These are phyloP conservation scores for Middelhovenomyces tepae DNA, from an alignment of 805 yeast species.

Conservation along the genomic window DNA sequence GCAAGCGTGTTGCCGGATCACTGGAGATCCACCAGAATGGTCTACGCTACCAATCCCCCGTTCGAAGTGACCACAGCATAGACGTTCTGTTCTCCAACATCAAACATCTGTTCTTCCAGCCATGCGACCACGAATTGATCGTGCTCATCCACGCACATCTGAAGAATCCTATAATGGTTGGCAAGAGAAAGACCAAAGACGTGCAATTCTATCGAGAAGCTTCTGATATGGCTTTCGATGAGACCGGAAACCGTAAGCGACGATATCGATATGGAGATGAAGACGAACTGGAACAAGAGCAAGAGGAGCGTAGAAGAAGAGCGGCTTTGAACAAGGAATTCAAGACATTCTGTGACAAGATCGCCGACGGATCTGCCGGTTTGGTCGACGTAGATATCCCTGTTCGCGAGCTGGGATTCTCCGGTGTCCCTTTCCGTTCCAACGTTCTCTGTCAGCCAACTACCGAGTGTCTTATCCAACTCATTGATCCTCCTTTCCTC, in stretches of 20 bases:
- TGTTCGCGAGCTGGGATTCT: constrained; percentile 91
- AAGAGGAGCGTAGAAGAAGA: constrained; percentile 91
- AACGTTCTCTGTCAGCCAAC: constrained; percentile 95
- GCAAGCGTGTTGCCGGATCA: constrained; percentile 89
- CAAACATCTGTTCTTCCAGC: constrained; percentile 90
- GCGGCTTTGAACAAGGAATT: constrained; percentile 87
- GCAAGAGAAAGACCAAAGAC: constrained; percentile 90
- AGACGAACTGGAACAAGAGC: constrained; percentile 97
- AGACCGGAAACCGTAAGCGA: constrained; percentile 90
- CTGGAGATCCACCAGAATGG: constrained; percentile 93
- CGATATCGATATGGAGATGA: constrained; percentile 89
- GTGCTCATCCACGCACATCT: constrained; percentile 89
- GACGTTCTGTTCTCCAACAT: constrained; percentile 86
- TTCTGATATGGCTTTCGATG: constrained; percentile 91
- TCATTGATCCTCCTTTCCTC: constrained; percentile 89
- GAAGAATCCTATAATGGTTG: constrained; percentile 88
- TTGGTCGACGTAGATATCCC: constrained; percentile 85
- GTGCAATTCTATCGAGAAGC: constrained; percentile 97
- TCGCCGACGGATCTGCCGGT: constrained; percentile 81
- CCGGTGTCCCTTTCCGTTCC: constrained; percentile 94
- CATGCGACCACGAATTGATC: constrained; percentile 88
- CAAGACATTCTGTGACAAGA: constrained; percentile 77
- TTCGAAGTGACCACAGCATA: constrained; percentile 75
- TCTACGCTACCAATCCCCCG: constrained; percentile 81
- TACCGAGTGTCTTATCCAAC: constrained; percentile 89